Evolutionary conservation across 2,329 filamentous ascomycete genomes (phyloP), one percentile per base, ranked within the genome.

Genomic region (Ceratocystis eucalypticola): DNA sequence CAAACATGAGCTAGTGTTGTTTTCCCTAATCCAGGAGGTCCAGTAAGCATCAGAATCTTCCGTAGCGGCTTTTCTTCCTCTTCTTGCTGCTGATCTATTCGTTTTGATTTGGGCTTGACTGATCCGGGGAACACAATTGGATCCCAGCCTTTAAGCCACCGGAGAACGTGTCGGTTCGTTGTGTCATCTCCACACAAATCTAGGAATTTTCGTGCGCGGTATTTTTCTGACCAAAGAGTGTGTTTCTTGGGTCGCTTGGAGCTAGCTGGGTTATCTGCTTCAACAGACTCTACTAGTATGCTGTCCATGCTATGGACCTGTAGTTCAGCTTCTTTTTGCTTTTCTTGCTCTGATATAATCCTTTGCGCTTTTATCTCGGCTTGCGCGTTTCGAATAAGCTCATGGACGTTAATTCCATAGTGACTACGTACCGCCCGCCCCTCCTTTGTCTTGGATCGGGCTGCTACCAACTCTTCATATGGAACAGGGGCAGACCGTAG

Each of bases 1-100:
- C 94, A 97, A 0, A 99, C 94, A 75, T 99, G 94, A 1, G 94
- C 94, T 61, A 99, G 76, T 0, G 94, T 99, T 0, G 94, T 99
- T 78, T 99, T 99, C 33, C 94, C 94, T 10, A 99, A 79, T 1
- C 94, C 94, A 0, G 94, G 94, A 0, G 94, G 91, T 0, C 94
- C 95, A 0, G 93, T 92, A 17, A 99, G 78, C 72, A 99, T 82
- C 10, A 99, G 77, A 6, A 99, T 91, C 74, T 96, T 97, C 68
- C 88, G 83, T 73, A 95, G 91, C 37, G 84, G 81, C 70, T 86
- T 88, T 74, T 96, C 89, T 5, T 66, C 61, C 1, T 66, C 65
- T 65, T 89, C 86, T 5, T 86, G 82, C 22, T 53, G 62, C 2
- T 57, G 55, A 41, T 66, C 61, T 30, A 45, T 22, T 50, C 76